Percentiles rank a stretch among this genome's conserved stretches.
These are phyloP conservation scores for Crepidotus variabilis DNA, from an alignment of 768 basidiomycete genomes.

Conservation along the genomic window DNA sequence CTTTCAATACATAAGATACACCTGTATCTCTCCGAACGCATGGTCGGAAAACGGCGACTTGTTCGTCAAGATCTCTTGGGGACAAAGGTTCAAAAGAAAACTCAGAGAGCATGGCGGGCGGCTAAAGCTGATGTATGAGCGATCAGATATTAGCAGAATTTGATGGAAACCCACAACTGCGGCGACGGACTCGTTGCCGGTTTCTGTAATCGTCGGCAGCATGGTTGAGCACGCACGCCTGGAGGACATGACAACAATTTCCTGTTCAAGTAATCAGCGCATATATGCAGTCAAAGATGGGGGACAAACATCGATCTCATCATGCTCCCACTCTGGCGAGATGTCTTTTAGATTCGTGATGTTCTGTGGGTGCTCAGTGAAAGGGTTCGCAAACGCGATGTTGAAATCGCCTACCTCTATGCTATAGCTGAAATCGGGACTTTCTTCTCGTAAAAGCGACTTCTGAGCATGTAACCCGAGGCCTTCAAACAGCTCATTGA, in stretches of 20 bases:
- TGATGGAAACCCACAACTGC: conserved; percentile 12
- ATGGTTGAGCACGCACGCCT: conserved; percentile 23
- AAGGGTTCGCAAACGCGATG: not conserved
- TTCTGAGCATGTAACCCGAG: conserved; percentile 12
- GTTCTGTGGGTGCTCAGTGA: conserved; percentile 23
- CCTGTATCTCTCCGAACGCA: conserved; percentile 27
- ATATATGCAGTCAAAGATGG: not conserved
- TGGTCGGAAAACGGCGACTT: conserved; percentile 10
- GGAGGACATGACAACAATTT: conserved; percentile 43
- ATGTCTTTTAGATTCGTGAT: conserved; percentile 38
- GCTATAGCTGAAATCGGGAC: conserved; percentile 34
- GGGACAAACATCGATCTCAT: conserved; percentile 44
- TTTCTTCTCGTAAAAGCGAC: not conserved
- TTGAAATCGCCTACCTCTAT: conserved; percentile 24
- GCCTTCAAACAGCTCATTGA: conserved; percentile 25
- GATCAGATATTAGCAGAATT: not conserved
- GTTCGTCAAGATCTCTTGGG: conserved; percentile 3
- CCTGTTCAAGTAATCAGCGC: conserved; percentile 24
- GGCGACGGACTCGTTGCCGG: conserved; percentile 14
- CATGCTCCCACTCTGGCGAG: conserved; percentile 42
- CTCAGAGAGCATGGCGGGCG: conserved; percentile 23
- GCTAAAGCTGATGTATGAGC: conserved; percentile 8
- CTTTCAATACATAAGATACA: conserved; percentile 25
- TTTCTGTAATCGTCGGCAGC: conserved; percentile 30
- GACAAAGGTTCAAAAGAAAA: conserved; percentile 28